Percentiles rank a stretch among this genome's conserved stretches.
These are phyloP conservation scores for Oryza punctata DNA, from an alignment of 176 grass and related monocot species.

Conservation along the genomic window DNA sequence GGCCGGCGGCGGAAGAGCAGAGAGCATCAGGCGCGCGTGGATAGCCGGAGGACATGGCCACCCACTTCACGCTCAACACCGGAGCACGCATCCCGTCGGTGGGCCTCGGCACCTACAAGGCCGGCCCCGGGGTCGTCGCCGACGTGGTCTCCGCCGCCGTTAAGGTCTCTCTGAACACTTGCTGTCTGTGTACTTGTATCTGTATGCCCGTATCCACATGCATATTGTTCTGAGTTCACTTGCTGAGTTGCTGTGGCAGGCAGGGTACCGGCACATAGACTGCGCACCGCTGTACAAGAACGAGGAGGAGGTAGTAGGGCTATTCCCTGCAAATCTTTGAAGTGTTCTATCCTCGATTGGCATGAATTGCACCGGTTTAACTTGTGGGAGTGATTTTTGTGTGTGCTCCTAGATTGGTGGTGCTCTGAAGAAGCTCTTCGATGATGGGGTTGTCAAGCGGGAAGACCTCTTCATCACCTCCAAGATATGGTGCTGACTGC, in stretches of 20 bases:
- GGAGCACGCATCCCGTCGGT: conserved; percentile 77
- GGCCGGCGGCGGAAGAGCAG: background rate
- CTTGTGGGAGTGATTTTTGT: no score
- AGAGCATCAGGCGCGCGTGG: background rate
- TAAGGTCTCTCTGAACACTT: conserved; percentile 41
- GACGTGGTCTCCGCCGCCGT: conserved; percentile 57
- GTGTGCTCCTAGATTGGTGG: conserved; percentile 53
- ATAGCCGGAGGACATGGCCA: conserved; percentile 31
- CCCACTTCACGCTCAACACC: conserved; percentile 70
- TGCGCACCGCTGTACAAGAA: conserved; percentile 70
- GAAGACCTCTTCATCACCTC: conserved; percentile 79
- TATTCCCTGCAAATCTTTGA: background rate
- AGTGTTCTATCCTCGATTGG: background rate
- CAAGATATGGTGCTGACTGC: conserved; percentile 64
- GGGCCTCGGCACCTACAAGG: conserved; percentile 77
- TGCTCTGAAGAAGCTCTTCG: conserved; percentile 61
- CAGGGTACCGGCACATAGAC: conserved; percentile 83
- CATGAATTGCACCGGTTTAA: background rate
- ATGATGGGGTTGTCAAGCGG: conserved; percentile 63
- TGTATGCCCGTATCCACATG: background rate
- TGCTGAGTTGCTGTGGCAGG: conserved; percentile 36
- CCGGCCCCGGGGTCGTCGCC: conserved; percentile 49
- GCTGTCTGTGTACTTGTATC: no score
- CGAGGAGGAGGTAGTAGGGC: conserved; percentile 64
- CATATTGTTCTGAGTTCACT: background rate